A percentile compares a stretch with the other conserved stretches of the same genome.
Evolutionary conservation across 345 rosid species (phyloP).

Genomic region (Garcia nutans): DNA sequence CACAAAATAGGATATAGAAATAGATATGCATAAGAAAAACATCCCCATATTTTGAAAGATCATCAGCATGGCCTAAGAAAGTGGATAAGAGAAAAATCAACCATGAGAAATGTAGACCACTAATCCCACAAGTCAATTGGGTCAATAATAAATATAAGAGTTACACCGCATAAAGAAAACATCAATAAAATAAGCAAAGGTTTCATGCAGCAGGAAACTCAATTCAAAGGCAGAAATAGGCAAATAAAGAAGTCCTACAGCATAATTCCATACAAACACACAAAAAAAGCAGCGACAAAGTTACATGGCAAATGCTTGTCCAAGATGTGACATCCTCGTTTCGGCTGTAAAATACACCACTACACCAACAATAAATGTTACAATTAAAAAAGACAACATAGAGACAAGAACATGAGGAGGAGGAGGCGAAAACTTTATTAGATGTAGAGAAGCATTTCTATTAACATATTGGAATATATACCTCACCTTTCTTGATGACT

Average conservation of each 20-base stretch:
- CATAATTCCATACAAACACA: background rate
- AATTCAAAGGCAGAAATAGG: background rate
- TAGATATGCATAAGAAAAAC: background rate
- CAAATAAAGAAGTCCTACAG: background rate
- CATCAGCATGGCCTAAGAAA: background rate
- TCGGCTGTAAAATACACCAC: background rate
- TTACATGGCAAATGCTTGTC: background rate
- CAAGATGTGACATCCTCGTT: background rate
- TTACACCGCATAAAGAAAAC: background rate
- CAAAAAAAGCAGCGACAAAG: background rate
- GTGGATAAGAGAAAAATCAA: background rate
- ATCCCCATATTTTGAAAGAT: background rate
- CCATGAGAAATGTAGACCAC: background rate
- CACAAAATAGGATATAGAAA: background rate
- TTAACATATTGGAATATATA: background rate
- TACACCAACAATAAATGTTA: background rate
- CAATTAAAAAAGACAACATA: background rate
- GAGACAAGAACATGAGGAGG: background rate
- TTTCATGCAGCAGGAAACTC: background rate
- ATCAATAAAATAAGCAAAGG: background rate
- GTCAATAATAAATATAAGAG: background rate
- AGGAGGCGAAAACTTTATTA: background rate
- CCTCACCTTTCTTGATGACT: slow-evolving; percentile 58
- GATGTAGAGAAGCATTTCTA: background rate
- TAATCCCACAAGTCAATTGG: background rate